phyloP scores from a whole-genome alignment of 352 stramenopile species.

The Globisporangium carolinianum region DNA sequence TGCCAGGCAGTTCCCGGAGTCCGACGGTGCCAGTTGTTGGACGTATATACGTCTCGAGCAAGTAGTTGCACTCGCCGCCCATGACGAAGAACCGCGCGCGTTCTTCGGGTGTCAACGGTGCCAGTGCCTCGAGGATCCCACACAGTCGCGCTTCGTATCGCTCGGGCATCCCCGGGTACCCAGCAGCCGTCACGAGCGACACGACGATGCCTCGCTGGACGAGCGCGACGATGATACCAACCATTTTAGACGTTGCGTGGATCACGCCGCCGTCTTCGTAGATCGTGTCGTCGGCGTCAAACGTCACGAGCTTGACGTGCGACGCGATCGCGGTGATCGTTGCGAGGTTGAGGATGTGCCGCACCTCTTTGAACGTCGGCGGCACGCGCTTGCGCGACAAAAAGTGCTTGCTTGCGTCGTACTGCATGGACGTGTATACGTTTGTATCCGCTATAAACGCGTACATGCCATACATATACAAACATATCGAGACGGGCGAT shows the following conservation, averaged over 20 bases:
- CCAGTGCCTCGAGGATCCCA: slow-evolving; percentile 67
- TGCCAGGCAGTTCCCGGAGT: slow-evolving; percentile 58
- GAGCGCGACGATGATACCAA: slow-evolving; percentile 61
- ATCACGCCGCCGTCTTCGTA: slow-evolving; percentile 81
- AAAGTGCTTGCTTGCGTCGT: slow-evolving; percentile 69
- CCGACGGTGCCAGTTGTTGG: slow-evolving; percentile 31
- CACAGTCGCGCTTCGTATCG: slow-evolving; percentile 71
- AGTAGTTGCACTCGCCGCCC: slow-evolving; percentile 96
- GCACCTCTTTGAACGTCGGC: slow-evolving; percentile 81
- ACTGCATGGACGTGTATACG: slow-evolving; percentile 17
- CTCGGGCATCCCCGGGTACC: slow-evolving; percentile 59
- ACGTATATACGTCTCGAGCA: slow-evolving; percentile 70
- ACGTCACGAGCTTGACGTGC: slow-evolving; percentile 78
- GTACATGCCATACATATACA: neutral
- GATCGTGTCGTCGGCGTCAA: slow-evolving; percentile 85
- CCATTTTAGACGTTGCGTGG: slow-evolving; percentile 57
- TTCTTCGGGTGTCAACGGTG: slow-evolving; percentile 40
- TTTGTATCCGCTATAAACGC: neutral
- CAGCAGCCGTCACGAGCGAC: slow-evolving; percentile 75
- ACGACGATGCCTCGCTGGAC: slow-evolving; percentile 66
- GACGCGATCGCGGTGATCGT: slow-evolving; percentile 63
- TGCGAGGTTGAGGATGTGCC: slow-evolving; percentile 79
- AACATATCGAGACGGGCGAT: neutral
- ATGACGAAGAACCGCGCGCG: slow-evolving; percentile 86
- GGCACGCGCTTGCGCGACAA: slow-evolving; percentile 72